Evolutionary conservation across 1,284 basidiomycete genomes (phyloP).

Genomic region (Ustilago lituana): DNA sequence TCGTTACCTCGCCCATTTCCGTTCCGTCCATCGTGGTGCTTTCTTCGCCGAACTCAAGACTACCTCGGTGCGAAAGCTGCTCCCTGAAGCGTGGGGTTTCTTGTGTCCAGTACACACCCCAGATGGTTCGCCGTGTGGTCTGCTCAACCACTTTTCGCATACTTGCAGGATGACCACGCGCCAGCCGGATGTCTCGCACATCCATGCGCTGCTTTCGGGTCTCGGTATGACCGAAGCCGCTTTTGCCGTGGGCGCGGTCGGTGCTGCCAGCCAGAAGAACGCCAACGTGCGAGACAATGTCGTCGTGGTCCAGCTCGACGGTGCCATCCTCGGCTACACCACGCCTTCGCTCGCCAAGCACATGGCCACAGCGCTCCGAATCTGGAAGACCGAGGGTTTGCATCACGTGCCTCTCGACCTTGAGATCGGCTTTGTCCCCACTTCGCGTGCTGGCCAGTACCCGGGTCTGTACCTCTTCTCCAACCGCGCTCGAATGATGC

Average conservation of each 20-base stretch:
- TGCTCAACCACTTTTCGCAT: conserved; percentile 95
- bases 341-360: conserved; percentile 78
- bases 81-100: conserved; percentile 99
- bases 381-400: conserved; percentile 93
- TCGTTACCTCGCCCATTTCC: conserved; percentile 97
- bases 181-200: conserved; percentile 78
- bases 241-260: conserved; percentile 34
- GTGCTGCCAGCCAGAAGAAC: conserved; percentile 39
- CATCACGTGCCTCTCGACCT: conserved; percentile 85
- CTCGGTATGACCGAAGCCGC: conserved; percentile 91
- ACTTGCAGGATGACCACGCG: conserved; percentile 90
- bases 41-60: conserved; percentile 99
- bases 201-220: conserved; percentile 82
- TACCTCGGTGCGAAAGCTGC: conserved; percentile 93
- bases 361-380: conserved; percentile 83
- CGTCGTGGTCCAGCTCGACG: conserved; percentile 92
- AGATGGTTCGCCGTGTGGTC: conserved; percentile 96
- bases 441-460: conserved; percentile 92
- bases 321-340: conserved; percentile 95
- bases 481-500: conserved; percentile 91
- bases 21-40: conserved; percentile 97
- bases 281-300: conserved; percentile 80
- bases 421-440: conserved; percentile 92
- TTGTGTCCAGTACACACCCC: conserved; percentile 98
- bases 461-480: conserved; percentile 95